Base-by-base conservation (phyloP, 345 rosid species). In the Hirschfeldia incana region DNA sequence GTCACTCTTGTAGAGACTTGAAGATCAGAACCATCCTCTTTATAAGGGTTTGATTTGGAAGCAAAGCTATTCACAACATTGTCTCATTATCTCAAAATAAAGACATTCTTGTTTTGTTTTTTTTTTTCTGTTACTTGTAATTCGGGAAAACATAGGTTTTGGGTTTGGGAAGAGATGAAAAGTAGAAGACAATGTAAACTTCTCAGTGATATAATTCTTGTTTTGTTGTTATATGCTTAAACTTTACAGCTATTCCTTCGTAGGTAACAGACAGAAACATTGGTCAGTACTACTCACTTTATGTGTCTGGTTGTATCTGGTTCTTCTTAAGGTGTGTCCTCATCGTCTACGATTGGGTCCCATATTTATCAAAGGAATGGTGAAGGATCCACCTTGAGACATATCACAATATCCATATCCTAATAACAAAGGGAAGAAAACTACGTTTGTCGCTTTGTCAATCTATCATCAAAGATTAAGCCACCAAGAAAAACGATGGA, bases 1-100 rank as follows among this genome's bases (percentile, higher is more conserved):
- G 80, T 74, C 85, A 80, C 44, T 92, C 59, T 32, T 71, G 36
- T 90, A 76, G 72, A 49, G 67, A 42, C 9, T 37, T 39, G 4
- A 29, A 73, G 67, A 78, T n/a, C 73, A 58, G 67, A 72, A 44
- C 51, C 13, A 44, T 37, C 42, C 46, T 42, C 10, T 21, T 36
- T 39, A 39, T 39, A 39, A 39, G 27, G 15, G 53, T 15, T 58
- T 68, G 67, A 69, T 69, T 49, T 70, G 76, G 76, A 64, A 27
- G n/a, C 57, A 12, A 66, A 26, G 67, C 37, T 72, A 51, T 44
- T 72, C 69, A 55, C 73, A 32, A 67, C 73, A 34, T 73, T 78
- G 74, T 66, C 73, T 67, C 27, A 72, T 57, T 67, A 67, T 78
- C 73, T 72, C 59, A 11, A 59, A 72, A 66, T 39, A 66, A 66